These are phyloP conservation scores for Rosa chinensis DNA, from an alignment of 306 rosid species.

Conservation along the genomic window DNA sequence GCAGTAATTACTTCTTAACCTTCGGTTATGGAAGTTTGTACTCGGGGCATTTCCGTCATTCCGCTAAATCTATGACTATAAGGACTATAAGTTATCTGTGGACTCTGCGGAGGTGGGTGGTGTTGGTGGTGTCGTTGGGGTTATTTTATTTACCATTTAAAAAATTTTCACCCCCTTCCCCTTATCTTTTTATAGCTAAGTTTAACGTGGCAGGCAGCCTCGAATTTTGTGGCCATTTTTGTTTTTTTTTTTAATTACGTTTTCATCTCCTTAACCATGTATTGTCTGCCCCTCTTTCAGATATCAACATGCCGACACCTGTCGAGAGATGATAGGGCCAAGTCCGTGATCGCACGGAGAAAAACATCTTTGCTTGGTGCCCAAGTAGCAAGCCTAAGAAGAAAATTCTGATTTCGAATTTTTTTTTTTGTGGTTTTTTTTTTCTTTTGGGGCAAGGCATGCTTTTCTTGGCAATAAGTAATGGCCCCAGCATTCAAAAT, in stretches of 20 bases:
- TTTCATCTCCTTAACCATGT: constrained; percentile 18
- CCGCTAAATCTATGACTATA: not conserved
- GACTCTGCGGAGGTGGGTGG: not conserved
- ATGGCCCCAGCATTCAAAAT: not conserved
- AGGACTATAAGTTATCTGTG: not conserved
- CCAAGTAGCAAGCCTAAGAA: not conserved
- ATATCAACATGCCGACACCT: not conserved
- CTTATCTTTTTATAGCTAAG: constrained; percentile 20
- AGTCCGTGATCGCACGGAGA: not conserved
- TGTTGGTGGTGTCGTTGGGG: not conserved
- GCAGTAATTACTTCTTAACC: constrained; percentile 12
- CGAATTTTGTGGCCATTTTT: constrained; percentile 23
- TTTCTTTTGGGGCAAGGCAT: not conserved
- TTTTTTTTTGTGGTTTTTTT: not conserved
- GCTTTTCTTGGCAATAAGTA: constrained; percentile 8
- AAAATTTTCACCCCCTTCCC: constrained; percentile 3
- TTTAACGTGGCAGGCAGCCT: constrained; percentile 52
- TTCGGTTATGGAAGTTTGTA: not conserved
- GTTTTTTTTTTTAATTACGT: constrained; percentile 1
- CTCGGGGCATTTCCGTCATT: constrained; percentile 16
- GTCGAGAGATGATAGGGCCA: not conserved
- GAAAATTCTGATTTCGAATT: not conserved
- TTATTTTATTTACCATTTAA: constrained; percentile 20
- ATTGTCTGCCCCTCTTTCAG: not conserved
- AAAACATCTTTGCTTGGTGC: constrained; percentile 6